Evolutionary conservation across 129 eudicot species (phyloP).

Genomic region (Lonicera japonica): DNA sequence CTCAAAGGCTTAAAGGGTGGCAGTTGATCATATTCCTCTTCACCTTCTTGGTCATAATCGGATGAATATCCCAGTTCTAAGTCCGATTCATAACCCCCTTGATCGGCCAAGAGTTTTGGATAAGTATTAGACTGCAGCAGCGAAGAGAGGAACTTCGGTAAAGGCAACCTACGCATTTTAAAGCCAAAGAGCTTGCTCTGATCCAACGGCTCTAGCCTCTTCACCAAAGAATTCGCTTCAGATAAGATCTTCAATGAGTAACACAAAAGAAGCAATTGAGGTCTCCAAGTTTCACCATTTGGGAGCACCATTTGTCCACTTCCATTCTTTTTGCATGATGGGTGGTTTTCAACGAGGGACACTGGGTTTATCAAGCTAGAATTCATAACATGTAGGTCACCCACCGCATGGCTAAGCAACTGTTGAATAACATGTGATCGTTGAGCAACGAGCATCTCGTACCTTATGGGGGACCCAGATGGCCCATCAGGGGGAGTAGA

Average conservation of each 20-base stretch:
- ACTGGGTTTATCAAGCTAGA: conserved; percentile 26
- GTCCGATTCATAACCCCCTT: conserved; percentile 17
- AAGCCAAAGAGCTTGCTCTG: conserved; percentile 16
- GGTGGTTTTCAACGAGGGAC: conserved; percentile 53
- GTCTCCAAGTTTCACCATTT: conserved; percentile 38
- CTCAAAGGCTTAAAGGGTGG: conserved; percentile 19
- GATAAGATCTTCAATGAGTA: conserved; percentile 47
- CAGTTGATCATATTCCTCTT: conserved; percentile 24
- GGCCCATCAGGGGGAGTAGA: conserved; percentile 47
- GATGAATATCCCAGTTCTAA: conserved; percentile 15
- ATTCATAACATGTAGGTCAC: conserved; percentile 13
- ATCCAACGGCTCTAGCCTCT: conserved; percentile 1
- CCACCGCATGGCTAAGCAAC: conserved; percentile 26
- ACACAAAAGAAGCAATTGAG: conserved; percentile 40
- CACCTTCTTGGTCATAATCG: conserved; percentile 26
- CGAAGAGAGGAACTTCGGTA: conserved; percentile 25
- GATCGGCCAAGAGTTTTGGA: conserved; percentile 23
- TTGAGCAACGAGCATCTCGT: conserved; percentile 37
- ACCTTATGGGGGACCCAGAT: conserved; percentile 33
- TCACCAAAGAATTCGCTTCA: conserved; percentile 16
- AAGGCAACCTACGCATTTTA: conserved; percentile 7
- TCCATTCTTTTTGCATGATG: conserved; percentile 13
- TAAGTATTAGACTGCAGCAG: conserved; percentile 25
- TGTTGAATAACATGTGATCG: conserved; percentile 43
- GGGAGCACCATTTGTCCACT: conserved; percentile 22